These are phyloP conservation scores for Boletus speciosus DNA, from an alignment of 768 basidiomycete species.

Conservation along the genomic window DNA sequence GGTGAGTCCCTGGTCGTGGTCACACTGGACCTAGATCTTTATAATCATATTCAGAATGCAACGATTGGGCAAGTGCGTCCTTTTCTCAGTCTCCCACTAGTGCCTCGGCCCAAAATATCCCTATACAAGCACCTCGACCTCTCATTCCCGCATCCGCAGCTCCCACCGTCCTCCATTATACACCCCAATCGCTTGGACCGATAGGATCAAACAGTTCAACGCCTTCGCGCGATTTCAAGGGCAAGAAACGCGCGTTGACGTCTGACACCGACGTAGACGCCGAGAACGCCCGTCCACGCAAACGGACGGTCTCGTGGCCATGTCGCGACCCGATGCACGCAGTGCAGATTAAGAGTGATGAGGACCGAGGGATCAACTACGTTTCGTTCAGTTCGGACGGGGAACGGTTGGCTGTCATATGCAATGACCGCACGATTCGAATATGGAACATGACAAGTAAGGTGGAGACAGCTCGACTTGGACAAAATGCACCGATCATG, in stretches of 20 bases:
- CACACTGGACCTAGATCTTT: not conserved
- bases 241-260: slow-evolving; percentile 39
- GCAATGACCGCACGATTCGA: slow-evolving; percentile 60
- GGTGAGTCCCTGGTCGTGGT: slow-evolving; percentile 18
- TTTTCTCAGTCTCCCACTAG: slow-evolving; percentile 15
- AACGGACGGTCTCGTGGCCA: slow-evolving; percentile 46
- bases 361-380: slow-evolving; percentile 42
- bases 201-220: slow-evolving; percentile 23
- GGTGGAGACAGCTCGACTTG: slow-evolving; percentile 53
- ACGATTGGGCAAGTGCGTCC: slow-evolving; percentile 24
- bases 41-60: slow-evolving; percentile 15
- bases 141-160: slow-evolving; percentile 26
- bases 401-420: slow-evolving; percentile 52
- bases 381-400: slow-evolving; percentile 56
- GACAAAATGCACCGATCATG: slow-evolving; percentile 48
- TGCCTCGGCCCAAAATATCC: slow-evolving; percentile 18
- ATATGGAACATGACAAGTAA: slow-evolving; percentile 53
- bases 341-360: slow-evolving; percentile 42
- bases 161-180: slow-evolving; percentile 33
- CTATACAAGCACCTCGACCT: slow-evolving; percentile 31
- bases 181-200: slow-evolving; percentile 16
- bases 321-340: slow-evolving; percentile 38
- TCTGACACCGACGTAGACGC: slow-evolving; percentile 20
- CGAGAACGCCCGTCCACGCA: slow-evolving; percentile 32
- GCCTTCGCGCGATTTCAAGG: slow-evolving; percentile 28